Evolutionary conservation across 352 stramenopile species (phyloP), one percentile per base, ranked within the genome.

Genomic region (Phytophthora vignae): DNA sequence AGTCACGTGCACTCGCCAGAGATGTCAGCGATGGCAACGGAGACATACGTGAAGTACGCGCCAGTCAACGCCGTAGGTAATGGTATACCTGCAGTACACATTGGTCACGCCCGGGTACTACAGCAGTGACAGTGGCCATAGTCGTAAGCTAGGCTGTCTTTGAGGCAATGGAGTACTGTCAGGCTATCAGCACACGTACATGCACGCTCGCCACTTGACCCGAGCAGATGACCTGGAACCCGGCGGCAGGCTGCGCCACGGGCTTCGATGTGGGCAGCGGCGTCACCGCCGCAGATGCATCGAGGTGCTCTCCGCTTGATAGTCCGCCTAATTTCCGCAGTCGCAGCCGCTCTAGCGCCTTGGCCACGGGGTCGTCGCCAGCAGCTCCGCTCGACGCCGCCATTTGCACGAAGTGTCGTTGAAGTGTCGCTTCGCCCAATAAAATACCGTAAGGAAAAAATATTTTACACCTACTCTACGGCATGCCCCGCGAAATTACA

Each of bases 51-150:
- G 88, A 8, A 98, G 73, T 8, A 98, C 83, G 11, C 85, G 85
- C 96, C 96, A 99, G 77, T 99, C 94, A 22, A 89, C 81, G 21
- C 96, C 96, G 67, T 97, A 98, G 3, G 82, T 93, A 60, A 99
- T 90, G 17, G 84, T 71, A 67, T 99, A 99, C 54, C 93, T 90
- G 60, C 92, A 98, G 72, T 99, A 98, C 11, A 98, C 61, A 65
- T 98, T 96, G 53, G 85, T 84, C 27, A 95, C 71, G 2, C 83
- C 85, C 17, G 79, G 81, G 57, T 94, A 25, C 22, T 25, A 2
- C 22, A 25, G 22, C 2, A 25, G 22, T 25, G 22, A 2, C 22
- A 25, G 22, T 25, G 22, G 22, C 22, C 22, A 25, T 25, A 25
- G 22, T 25, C 22, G 22, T 25, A 25, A 25, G 2, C 22, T 25